These are phyloP conservation scores for Pseudomonodictys pantanalensis DNA, from an alignment of 495 filamentous ascomycete genomes.

Conservation along the genomic window DNA sequence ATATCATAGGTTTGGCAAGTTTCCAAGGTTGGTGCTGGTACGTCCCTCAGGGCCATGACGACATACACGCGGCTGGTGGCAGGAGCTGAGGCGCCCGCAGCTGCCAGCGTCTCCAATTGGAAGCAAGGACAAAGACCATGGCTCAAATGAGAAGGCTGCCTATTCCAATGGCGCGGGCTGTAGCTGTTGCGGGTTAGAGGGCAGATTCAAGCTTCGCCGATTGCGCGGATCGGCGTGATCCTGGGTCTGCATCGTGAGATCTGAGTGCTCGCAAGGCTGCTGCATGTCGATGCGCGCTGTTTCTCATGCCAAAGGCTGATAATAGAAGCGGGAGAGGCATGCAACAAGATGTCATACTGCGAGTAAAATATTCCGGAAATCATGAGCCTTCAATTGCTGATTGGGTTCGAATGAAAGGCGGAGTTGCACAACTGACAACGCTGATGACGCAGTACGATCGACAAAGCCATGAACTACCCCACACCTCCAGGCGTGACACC, in stretches of 20 bases:
- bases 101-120: constrained; percentile 20
- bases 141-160: too few relatives aligned
- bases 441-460: background rate
- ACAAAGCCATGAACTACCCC: background rate
- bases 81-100: too few relatives aligned
- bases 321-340: too few relatives aligned
- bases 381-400: too few relatives aligned
- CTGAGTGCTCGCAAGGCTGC: background rate
- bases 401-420: too few relatives aligned
- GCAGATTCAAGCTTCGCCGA: background rate
- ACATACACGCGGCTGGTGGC: constrained; percentile 16
- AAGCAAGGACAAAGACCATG: too few relatives aligned
- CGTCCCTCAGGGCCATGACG: constrained; percentile 18
- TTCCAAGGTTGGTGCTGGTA: too few relatives aligned
- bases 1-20: too few relatives aligned
- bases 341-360: too few relatives aligned
- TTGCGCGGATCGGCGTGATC: constrained; percentile 8
- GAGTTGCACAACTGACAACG: background rate
- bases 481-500: constrained; percentile 4
- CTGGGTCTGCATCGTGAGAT: constrained; percentile 4
- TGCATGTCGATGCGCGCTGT: background rate
- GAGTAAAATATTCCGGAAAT: too few relatives aligned
- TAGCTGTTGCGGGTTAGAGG: background rate
- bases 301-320: too few relatives aligned
- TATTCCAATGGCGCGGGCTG: background rate